These are phyloP conservation scores for Clitopilus passeckerianus DNA, from an alignment of 768 basidiomycete genomes.

Conservation along the genomic window DNA sequence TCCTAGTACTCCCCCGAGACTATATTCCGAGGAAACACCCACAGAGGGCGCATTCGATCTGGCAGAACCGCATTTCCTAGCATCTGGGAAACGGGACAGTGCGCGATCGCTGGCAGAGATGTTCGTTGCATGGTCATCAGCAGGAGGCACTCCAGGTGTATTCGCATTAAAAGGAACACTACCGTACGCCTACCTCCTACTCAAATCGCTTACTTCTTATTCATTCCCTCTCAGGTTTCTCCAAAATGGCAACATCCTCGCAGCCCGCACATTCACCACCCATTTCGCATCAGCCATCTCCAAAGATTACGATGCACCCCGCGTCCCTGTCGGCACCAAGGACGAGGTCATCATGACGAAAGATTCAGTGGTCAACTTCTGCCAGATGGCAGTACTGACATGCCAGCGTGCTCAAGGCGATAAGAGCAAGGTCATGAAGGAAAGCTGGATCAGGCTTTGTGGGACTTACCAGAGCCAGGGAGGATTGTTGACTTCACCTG, in stretches of 20 bases:
- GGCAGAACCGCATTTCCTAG: constrained; percentile 81
- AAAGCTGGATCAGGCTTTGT: constrained; percentile 81
- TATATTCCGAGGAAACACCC: neutral
- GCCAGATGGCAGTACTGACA: constrained; percentile 84
- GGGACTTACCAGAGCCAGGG: constrained; percentile 79
- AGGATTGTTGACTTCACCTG: constrained; percentile 51
- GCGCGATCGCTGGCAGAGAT: constrained; percentile 82
- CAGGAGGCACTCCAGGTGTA: constrained; percentile 49
- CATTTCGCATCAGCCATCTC: constrained; percentile 67
- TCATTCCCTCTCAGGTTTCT: constrained; percentile 49
- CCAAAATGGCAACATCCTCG: constrained; percentile 85
- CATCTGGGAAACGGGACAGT: constrained; percentile 85
- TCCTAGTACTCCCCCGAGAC: neutral
- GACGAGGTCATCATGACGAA: constrained; percentile 70
- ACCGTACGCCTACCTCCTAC: constrained; percentile 50
- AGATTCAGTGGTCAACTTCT: constrained; percentile 79
- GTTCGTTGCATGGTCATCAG: constrained; percentile 73
- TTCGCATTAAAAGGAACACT: constrained; percentile 85
- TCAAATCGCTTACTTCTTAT: neutral
- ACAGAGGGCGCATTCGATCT: constrained; percentile 69
- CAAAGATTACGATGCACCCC: constrained; percentile 34
- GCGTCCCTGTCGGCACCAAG: constrained; percentile 43
- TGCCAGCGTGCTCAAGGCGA: constrained; percentile 85
- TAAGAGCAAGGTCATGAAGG: constrained; percentile 68
- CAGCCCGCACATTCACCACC: constrained; percentile 88